Percentiles rank a stretch among this genome's conserved stretches.
Evolutionary conservation across 2,329 filamentous ascomycete species (phyloP).

Genomic region (Cadophora sp.): DNA sequence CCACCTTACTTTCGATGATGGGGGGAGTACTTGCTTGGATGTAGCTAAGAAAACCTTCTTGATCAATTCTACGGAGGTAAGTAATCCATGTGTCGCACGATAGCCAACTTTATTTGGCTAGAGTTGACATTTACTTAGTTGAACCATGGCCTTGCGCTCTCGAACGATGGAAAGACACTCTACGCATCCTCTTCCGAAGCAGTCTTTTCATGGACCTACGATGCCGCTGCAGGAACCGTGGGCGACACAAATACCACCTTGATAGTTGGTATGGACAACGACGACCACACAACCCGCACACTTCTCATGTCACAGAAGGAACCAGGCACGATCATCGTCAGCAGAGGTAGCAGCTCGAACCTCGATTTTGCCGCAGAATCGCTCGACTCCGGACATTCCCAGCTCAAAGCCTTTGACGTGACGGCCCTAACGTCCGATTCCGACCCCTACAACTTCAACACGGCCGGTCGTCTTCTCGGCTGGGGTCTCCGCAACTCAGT

Average conservation of each 20-base stretch:
- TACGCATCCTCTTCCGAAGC: slow-evolving; percentile 63
- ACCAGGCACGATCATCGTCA: slow-evolving; percentile 66
- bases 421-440: slow-evolving; percentile 40
- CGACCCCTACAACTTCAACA: slow-evolving; percentile 53
- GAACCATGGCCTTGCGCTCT: slow-evolving; percentile 63
- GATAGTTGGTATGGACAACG: slow-evolving; percentile 66
- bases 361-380: slow-evolving; percentile 62
- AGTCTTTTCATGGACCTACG: slow-evolving; percentile 72
- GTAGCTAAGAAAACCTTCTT: slow-evolving; percentile 34
- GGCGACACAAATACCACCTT: slow-evolving; percentile 55
- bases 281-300: slow-evolving; percentile 71
- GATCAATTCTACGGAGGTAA: slow-evolving; percentile 31
- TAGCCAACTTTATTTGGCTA: neutral
- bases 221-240: slow-evolving; percentile 57
- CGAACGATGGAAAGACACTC: slow-evolving; percentile 57
- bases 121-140: slow-evolving; percentile 47
- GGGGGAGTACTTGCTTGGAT: slow-evolving; percentile 35
- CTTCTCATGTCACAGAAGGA: slow-evolving; percentile 64
- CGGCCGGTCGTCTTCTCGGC: slow-evolving; percentile 57
- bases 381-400: slow-evolving; percentile 63
- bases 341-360: slow-evolving; percentile 68
- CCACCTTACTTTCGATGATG: slow-evolving; percentile 37
- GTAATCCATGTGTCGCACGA: neutral
- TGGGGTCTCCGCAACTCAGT: slow-evolving; percentile 79
- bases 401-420: slow-evolving; percentile 68